These are phyloP conservation scores for Trypanosoma rangeli DNA, from an alignment of 208 protist species.

Conservation along the genomic window DNA sequence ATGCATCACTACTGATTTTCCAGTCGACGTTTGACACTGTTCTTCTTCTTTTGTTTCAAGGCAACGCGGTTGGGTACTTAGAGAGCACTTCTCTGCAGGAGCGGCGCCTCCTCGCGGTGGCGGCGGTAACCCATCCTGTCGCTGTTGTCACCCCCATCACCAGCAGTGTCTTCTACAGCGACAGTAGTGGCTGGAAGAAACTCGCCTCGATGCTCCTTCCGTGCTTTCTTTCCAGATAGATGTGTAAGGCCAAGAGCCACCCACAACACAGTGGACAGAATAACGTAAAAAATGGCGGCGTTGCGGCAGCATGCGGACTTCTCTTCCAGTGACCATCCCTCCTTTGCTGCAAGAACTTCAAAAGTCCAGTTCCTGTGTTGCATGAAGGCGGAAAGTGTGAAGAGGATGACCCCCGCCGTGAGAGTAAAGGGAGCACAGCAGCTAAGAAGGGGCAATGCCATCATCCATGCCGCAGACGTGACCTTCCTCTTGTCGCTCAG, in stretches of 20 bases:
- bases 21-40: neutral
- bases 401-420: conserved; percentile 39
- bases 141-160: neutral
- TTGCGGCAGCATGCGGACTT: conserved; percentile 54
- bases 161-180: neutral
- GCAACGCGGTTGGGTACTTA: neutral
- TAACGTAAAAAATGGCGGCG: conserved; percentile 55
- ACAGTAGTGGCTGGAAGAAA: neutral
- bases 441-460: neutral
- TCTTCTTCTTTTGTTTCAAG: neutral
- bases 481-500: neutral
- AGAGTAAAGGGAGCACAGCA: conserved; percentile 45
- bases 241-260: conserved; percentile 3
- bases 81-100: neutral
- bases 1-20: too few relatives aligned
- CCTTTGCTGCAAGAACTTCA: conserved; percentile 51
- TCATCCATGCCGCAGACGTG: neutral
- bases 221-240: neutral
- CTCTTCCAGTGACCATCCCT: conserved; percentile 49
- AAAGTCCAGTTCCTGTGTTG: conserved; percentile 64
- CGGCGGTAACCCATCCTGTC: neutral
- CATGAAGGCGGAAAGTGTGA: conserved; percentile 28
- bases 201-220: too few relatives aligned
- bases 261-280: conserved; percentile 37
- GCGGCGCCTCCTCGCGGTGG: neutral